phyloP scores from a whole-genome alignment of 179 eudicot species.

The Spergularia azorica region DNA sequence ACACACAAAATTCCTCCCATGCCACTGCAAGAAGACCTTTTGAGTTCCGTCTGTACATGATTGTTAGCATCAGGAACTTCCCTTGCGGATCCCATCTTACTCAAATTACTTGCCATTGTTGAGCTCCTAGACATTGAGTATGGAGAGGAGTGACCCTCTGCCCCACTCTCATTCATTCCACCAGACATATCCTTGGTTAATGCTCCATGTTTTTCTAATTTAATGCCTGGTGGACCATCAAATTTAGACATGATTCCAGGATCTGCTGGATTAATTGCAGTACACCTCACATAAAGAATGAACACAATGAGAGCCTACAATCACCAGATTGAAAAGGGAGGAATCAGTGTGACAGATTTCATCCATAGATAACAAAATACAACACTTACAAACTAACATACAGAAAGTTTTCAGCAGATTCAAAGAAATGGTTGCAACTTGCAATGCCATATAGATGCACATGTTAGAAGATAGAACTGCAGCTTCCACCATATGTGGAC shows the following conservation, averaged over 20 bases:
- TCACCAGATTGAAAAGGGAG: too few species aligned
- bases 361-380: neutral
- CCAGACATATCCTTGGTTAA: conserved; percentile 39
- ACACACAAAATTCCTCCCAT: conserved; percentile 66
- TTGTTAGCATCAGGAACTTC: conserved; percentile 38
- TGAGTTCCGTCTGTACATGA: conserved; percentile 32
- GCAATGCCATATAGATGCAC: neutral
- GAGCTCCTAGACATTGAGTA: conserved; percentile 75
- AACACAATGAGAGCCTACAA: too few species aligned
- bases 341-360: too few species aligned
- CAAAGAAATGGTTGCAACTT: neutral
- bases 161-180: conserved; percentile 51
- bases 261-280: conserved; percentile 96
- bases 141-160: conserved; percentile 61
- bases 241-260: conserved; percentile 89
- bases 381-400: neutral
- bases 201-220: conserved; percentile 35
- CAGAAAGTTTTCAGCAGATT: neutral
- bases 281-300: conserved; percentile 41
- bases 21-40: conserved; percentile 41
- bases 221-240: conserved; percentile 32
- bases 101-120: conserved; percentile 61
- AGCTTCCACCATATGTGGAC: too few species aligned
- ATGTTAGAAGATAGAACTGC: neutral
- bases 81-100: conserved; percentile 59